These are phyloP conservation scores for Lactarius hatsudake DNA, from an alignment of 768 basidiomycete species.

Conservation along the genomic window DNA sequence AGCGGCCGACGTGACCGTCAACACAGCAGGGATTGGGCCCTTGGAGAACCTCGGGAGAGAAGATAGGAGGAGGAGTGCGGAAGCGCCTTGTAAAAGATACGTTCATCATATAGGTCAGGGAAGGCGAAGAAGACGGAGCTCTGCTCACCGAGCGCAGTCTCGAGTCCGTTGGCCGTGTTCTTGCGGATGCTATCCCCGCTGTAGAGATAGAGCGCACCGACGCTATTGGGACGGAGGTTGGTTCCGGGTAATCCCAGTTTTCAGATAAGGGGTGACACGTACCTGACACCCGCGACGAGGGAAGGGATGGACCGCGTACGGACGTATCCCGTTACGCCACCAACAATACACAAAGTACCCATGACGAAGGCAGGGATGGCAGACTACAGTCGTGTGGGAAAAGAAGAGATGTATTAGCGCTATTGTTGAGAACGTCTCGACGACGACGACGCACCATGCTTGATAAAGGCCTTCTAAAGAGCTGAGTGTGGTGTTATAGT, in stretches of 20 bases:
- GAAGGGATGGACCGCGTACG: constrained; percentile 78
- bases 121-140: background rate
- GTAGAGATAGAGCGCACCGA: constrained; percentile 77
- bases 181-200: constrained; percentile 74
- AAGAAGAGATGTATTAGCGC: background rate
- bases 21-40: constrained; percentile 62
- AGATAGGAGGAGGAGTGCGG: constrained; percentile 65
- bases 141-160: constrained; percentile 66
- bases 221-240: constrained; percentile 41
- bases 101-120: background rate
- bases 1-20: constrained; percentile 57
- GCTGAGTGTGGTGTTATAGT: background rate
- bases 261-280: constrained; percentile 29
- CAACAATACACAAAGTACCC: constrained; percentile 72
- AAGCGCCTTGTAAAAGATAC: constrained; percentile 51
- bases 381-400: constrained; percentile 45
- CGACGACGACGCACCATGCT: constrained; percentile 8
- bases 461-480: background rate
- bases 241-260: background rate
- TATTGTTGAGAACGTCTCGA: background rate
- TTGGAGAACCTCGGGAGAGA: constrained; percentile 67
- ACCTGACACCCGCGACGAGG: constrained; percentile 79
- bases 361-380: constrained; percentile 79
- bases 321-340: constrained; percentile 70
- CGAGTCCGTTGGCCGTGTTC: constrained; percentile 69